phyloP scores from a whole-genome alignment of 2,329 filamentous ascomycete species.

The Pseudogymnoascus sp. region DNA sequence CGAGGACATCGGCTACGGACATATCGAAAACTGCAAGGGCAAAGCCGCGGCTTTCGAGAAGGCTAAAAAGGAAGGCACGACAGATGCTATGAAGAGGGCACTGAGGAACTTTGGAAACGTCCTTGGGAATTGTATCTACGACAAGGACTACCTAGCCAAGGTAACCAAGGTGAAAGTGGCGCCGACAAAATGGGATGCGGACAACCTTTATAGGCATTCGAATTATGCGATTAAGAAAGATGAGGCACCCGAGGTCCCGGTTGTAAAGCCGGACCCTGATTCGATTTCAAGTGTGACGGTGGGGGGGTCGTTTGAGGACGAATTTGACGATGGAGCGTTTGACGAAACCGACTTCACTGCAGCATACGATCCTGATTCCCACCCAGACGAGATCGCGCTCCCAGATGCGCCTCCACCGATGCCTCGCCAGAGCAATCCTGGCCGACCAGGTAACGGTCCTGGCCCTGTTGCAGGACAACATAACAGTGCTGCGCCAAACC shows the following conservation, averaged over 20 bases:
- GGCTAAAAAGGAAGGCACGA: constrained; percentile 96
- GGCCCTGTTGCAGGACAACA: constrained; percentile 14
- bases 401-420: constrained; percentile 25
- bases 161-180: constrained; percentile 82
- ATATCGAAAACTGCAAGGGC: constrained; percentile 90
- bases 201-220: constrained; percentile 72
- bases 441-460: constrained; percentile 2
- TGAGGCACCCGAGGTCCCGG: constrained; percentile 25
- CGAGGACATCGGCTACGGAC: constrained; percentile 94
- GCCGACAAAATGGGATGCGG: constrained; percentile 68
- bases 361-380: constrained; percentile 49
- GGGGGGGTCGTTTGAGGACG: constrained; percentile 38
- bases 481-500: constrained; percentile 18
- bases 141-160: constrained; percentile 84
- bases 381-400: constrained; percentile 69
- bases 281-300: constrained; percentile 26
- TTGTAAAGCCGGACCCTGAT: constrained; percentile 20
- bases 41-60: constrained; percentile 94
- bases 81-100: constrained; percentile 84
- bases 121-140: constrained; percentile 96
- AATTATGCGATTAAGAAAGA: constrained; percentile 43
- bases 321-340: constrained; percentile 54
- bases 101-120: constrained; percentile 92
- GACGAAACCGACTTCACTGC: constrained; percentile 71
- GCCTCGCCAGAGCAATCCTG: constrained; percentile 18